Percentiles rank a stretch among this genome's conserved stretches.
Conservation (phyloP, 805 yeast species). For the Aciculoconidium aculeatum region DNA sequence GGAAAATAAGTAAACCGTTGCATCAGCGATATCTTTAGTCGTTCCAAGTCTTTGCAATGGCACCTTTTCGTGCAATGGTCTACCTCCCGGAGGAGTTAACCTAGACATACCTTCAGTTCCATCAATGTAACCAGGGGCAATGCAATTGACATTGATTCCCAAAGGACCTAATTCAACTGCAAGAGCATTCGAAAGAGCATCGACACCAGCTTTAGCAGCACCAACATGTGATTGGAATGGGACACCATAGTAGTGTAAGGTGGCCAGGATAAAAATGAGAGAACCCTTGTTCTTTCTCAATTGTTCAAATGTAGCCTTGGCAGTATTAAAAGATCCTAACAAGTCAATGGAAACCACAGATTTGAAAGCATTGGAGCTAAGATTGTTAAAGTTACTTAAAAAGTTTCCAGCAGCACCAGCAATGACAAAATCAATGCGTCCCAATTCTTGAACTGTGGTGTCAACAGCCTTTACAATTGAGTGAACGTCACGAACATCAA, state of each 20-base stretch:
- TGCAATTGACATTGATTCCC: slow-evolving; percentile 75
- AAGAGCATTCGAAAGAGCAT: slow-evolving; percentile 74
- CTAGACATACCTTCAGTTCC: slow-evolving; percentile 83
- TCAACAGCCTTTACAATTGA: slow-evolving; percentile 60
- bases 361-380: slow-evolving; percentile 83
- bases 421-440: slow-evolving; percentile 79
- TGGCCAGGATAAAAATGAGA: slow-evolving; percentile 77
- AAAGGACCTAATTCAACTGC: slow-evolving; percentile 91
- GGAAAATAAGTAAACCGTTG: slow-evolving; percentile 23
- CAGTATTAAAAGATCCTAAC: slow-evolving; percentile 84
- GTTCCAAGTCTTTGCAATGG: slow-evolving; percentile 23
- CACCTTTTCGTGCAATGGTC: slow-evolving; percentile 31
- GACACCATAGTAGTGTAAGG: slow-evolving; percentile 83
- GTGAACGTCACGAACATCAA: slow-evolving; percentile 72
- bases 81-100: slow-evolving; percentile 41
- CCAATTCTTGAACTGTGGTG: slow-evolving; percentile 59
- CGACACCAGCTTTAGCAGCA: slow-evolving; percentile 95
- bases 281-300: slow-evolving; percentile 64
- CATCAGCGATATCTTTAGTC: slow-evolving; percentile 24
- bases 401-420: slow-evolving; percentile 98
- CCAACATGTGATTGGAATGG: slow-evolving; percentile 88
- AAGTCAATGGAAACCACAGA: slow-evolving; percentile 83
- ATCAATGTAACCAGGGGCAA: slow-evolving; percentile 89
- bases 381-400: slow-evolving; percentile 67
- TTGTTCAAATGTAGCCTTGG: slow-evolving; percentile 70